Conservation (phyloP, 352 stramenopile species). For the Peronospora tabacina region DNA sequence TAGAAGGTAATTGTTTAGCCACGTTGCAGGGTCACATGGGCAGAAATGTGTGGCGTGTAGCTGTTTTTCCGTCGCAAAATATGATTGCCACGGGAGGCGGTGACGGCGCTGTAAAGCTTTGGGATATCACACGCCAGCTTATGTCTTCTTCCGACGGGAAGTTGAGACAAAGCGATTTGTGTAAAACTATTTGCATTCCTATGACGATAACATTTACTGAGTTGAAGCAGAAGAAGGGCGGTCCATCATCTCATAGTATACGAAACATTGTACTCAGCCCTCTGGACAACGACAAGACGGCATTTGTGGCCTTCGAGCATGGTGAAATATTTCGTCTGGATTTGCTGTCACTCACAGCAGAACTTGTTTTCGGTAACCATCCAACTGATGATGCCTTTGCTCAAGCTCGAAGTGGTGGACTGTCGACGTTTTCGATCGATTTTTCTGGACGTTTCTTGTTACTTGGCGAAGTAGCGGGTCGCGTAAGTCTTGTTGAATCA, state of each 20-base stretch:
- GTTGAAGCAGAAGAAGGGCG: slow-evolving; percentile 26
- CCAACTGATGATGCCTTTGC: not conserved
- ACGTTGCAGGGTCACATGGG: slow-evolving; percentile 70
- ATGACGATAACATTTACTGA: slow-evolving; percentile 3
- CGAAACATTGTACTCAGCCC: slow-evolving; percentile 44
- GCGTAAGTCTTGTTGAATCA: slow-evolving; percentile 43
- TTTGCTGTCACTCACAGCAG: slow-evolving; percentile 24
- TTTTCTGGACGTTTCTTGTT: slow-evolving; percentile 33
- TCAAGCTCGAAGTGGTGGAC: slow-evolving; percentile 20
- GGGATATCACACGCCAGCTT: slow-evolving; percentile 53
- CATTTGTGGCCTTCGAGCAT: slow-evolving; percentile 59
- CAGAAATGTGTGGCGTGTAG: slow-evolving; percentile 71
- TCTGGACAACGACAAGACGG: slow-evolving; percentile 20
- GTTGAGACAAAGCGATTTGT: slow-evolving; percentile 7
- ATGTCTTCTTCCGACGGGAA: slow-evolving; percentile 28
- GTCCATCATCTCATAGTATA: slow-evolving; percentile 32
- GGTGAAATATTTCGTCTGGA: slow-evolving; percentile 46
- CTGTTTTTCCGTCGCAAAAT: slow-evolving; percentile 40
- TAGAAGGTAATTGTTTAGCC: slow-evolving; percentile 50
- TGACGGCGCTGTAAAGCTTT: slow-evolving; percentile 77
- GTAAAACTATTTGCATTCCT: slow-evolving; percentile 21
- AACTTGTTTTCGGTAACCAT: slow-evolving; percentile 29
- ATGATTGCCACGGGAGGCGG: slow-evolving; percentile 63
- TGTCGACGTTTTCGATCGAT: slow-evolving; percentile 44
- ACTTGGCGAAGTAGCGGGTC: slow-evolving; percentile 44